These are phyloP conservation scores for Graphiopsis chlorocephala DNA, from an alignment of 2,329 filamentous ascomycete species.

Conservation along the genomic window DNA sequence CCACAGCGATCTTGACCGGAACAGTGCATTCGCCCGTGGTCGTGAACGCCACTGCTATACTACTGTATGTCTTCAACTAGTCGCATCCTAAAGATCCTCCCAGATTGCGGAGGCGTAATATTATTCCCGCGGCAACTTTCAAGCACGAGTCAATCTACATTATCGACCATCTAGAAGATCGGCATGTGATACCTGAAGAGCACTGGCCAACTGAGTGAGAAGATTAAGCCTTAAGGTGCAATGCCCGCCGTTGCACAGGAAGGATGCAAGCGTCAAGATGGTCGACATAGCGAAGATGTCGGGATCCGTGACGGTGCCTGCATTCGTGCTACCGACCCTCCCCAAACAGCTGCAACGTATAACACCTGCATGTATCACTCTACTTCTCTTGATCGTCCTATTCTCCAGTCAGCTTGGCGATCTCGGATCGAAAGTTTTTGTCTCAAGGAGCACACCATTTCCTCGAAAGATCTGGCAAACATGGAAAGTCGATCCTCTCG, in stretches of 20 bases:
- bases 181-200: not conserved
- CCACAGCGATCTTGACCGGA: not conserved
- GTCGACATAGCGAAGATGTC: not conserved
- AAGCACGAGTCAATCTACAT: not conserved
- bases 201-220: not conserved
- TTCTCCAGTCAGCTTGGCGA: conserved; percentile 6
- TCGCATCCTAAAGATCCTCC: not conserved
- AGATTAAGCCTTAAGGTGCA: not conserved
- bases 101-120: not conserved
- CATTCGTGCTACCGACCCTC: not conserved
- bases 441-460: conserved; percentile 40
- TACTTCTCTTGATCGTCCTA: not conserved
- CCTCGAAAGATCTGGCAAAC: conserved; percentile 74
- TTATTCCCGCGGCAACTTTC: not conserved
- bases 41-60: not conserved
- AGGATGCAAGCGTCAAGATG: not conserved
- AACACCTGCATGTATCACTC: not conserved
- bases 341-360: conserved; percentile 9
- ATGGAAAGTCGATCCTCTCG: conserved; percentile 68
- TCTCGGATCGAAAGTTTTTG: not conserved
- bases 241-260: not conserved
- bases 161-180: not conserved
- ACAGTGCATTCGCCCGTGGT: not conserved
- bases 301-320: not conserved
- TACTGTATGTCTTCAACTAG: not conserved